Evolutionary conservation across 2,329 filamentous ascomycete species (phyloP), one percentile per base, ranked within the genome.

Genomic region (Arachnopeziza araneosa): DNA sequence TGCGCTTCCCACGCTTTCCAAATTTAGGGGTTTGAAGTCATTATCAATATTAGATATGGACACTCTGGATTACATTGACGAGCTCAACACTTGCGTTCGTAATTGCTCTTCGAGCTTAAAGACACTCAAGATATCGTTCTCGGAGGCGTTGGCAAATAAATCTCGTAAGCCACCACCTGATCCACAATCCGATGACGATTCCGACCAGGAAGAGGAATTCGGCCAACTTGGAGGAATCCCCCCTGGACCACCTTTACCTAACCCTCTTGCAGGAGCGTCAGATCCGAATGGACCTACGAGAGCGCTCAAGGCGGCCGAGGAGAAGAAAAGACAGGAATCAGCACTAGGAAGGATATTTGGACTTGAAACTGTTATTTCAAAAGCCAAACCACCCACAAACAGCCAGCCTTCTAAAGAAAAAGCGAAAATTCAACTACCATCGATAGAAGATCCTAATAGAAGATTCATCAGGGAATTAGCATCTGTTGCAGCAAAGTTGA

Each of bases 1-100:
- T 4, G 3, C 2, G 36, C 17, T 44, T 4, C 76, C 79, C 1
- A 86, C 82, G 0, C 69, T 87, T 5, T 82, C 81, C 0, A 81
- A 79, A 0, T 87, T 88, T 72, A 80, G 76, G 54, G 77, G 78
- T 48, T 74, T 88, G 17, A 80, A 78, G 63, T 78, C 69, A 4
- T 73, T 88, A 17, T 73, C 78, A 3, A 74, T 87, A 7, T 74
- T 87, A 36, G 84, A 88, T 63, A 85, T 88, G 56, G 84, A 87
- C 61, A 78, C 73, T 26, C 73, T 86, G 4, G 81, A 85, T 36
- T 74, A 83, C 32, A 67, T 85, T 14, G 70, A 76, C 1, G 85
- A 87, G 70, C 75, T 88, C 62, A 80, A 78, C 62, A 67, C 75
- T 5, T 86, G 83, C 66, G 73, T 88, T 24, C 75, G 75, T 12